Conservation (phyloP, 225 moss, liverwort and hornwort genomes). For the Physcomitrium patens region DNA sequence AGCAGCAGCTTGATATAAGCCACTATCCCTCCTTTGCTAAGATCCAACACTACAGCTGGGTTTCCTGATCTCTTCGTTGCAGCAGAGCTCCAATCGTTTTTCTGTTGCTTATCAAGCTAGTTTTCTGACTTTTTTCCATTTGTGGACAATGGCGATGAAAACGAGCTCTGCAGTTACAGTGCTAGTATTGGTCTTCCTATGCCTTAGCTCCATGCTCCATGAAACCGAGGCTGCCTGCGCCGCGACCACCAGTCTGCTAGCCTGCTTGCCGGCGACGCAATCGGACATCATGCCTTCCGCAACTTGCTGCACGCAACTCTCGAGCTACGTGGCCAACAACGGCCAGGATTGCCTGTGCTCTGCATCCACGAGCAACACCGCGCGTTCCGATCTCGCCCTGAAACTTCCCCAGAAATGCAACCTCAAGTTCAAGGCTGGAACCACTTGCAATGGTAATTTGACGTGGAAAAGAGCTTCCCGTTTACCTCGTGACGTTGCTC, state of each 20-base stretch:
- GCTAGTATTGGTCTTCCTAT: not conserved
- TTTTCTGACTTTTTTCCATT: no score
- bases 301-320: slow-evolving; percentile 3
- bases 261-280: not conserved
- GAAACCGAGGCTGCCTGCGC: slow-evolving; percentile 14
- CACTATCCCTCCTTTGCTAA: no score
- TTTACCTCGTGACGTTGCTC: no score
- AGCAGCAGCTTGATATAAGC: no score
- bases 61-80: no score
- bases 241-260: not conserved
- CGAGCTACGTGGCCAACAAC: not conserved
- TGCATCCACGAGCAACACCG: not conserved
- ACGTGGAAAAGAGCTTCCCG: no score
- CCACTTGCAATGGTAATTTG: slow-evolving; percentile 26
- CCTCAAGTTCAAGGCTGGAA: slow-evolving; percentile 25
- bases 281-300: slow-evolving; percentile 13
- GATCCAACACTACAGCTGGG: no score
- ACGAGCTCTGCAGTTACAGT: slow-evolving; percentile 7
- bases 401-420: slow-evolving; percentile 34
- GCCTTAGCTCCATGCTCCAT: not conserved
- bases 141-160: not conserved
- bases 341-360: slow-evolving; percentile 27
- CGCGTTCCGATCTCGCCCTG: slow-evolving; percentile 14
- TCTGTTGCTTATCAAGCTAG: no score
- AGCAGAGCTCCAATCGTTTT: no score